Conservation (phyloP, 768 basidiomycete species). For the Paxillus involutus region DNA sequence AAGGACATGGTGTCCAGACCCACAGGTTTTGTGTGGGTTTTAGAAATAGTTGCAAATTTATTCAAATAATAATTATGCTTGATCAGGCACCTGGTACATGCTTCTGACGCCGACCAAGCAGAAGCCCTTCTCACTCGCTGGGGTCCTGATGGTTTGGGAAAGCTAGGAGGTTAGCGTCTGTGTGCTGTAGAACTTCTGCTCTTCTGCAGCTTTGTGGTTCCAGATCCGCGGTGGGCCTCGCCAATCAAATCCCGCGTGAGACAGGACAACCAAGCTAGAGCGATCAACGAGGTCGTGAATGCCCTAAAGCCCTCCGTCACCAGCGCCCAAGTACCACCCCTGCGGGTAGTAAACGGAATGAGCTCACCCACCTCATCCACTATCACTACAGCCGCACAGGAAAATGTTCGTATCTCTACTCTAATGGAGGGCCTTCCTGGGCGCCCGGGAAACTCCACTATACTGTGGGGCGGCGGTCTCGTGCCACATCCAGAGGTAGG, state of each 20-base stretch:
- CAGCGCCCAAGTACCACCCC: constrained; percentile 45
- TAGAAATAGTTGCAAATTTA: constrained; percentile 9
- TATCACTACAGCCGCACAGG: constrained; percentile 73
- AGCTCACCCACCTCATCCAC: constrained; percentile 69
- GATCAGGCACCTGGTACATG: constrained; percentile 83
- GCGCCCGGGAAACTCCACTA: constrained; percentile 57
- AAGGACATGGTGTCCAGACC: constrained; percentile 90
- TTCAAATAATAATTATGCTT: constrained; percentile 20
- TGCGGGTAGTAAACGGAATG: constrained; percentile 80
- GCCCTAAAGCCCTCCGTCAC: constrained; percentile 60
- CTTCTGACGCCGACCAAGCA: constrained; percentile 86
- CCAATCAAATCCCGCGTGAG: constrained; percentile 82
- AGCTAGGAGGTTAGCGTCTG: constrained; percentile 70
- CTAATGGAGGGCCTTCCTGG: constrained; percentile 48
- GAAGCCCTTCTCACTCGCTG: constrained; percentile 85
- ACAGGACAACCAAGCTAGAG: constrained; percentile 64
- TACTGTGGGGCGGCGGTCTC: constrained; percentile 61
- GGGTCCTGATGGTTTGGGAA: constrained; percentile 87
- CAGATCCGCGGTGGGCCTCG: constrained; percentile 86
- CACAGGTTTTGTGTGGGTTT: constrained; percentile 78
- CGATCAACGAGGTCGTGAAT: constrained; percentile 75
- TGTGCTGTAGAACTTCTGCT: constrained; percentile 11
- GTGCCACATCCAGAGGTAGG: constrained; percentile 65
- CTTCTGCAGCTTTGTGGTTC: constrained; percentile 23
- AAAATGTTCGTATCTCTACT: constrained; percentile 54